Evolutionary conservation across 108 stramenopile genomes (phyloP).

Genomic region (Parietichytrium sp.): DNA sequence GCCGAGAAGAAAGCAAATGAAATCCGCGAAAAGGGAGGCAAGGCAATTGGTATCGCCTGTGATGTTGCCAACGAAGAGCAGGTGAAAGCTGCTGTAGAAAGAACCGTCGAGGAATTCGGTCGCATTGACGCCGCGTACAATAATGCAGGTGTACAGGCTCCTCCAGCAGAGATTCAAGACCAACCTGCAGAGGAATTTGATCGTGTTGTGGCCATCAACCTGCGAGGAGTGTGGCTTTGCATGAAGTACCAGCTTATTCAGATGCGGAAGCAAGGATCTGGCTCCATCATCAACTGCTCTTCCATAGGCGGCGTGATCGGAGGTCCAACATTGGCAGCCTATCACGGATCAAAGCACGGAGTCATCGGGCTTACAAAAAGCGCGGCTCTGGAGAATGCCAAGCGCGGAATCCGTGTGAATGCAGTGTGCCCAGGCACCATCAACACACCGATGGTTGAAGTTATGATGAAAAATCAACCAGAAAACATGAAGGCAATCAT

Average conservation of each 20-base stretch:
- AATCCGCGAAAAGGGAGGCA: background rate
- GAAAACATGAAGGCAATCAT: too few species aligned
- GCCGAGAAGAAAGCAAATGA: slow-evolving; percentile 43
- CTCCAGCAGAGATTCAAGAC: slow-evolving; percentile 74
- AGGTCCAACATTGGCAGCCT: slow-evolving; percentile 55
- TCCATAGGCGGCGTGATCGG: slow-evolving; percentile 77
- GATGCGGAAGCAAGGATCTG: too few species aligned
- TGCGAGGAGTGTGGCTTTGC: slow-evolving; percentile 63
- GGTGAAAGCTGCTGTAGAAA: slow-evolving; percentile 61
- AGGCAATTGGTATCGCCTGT: slow-evolving; percentile 54
- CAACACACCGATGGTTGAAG: too few species aligned
- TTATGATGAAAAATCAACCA: too few species aligned
- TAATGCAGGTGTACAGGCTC: slow-evolving; percentile 90
- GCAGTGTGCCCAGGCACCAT: slow-evolving; percentile 81
- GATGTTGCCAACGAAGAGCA: slow-evolving; percentile 67
- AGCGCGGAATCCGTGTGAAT: slow-evolving; percentile 78
- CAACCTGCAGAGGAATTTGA: slow-evolving; percentile 77
- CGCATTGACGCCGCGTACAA: slow-evolving; percentile 78
- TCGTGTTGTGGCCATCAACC: slow-evolving; percentile 81
- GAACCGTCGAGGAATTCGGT: slow-evolving; percentile 52
- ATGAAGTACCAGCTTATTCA: slow-evolving; percentile 37
- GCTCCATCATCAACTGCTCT: slow-evolving; percentile 81
- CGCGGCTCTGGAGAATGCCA: slow-evolving; percentile 75
- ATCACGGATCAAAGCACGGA: slow-evolving; percentile 67
- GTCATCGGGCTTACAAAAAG: slow-evolving; percentile 76